A percentile compares a stretch with the other conserved stretches of the same genome.
phyloP scores from a whole-genome alignment of 495 filamentous ascomycete species.

The Rusavskia elegans region DNA sequence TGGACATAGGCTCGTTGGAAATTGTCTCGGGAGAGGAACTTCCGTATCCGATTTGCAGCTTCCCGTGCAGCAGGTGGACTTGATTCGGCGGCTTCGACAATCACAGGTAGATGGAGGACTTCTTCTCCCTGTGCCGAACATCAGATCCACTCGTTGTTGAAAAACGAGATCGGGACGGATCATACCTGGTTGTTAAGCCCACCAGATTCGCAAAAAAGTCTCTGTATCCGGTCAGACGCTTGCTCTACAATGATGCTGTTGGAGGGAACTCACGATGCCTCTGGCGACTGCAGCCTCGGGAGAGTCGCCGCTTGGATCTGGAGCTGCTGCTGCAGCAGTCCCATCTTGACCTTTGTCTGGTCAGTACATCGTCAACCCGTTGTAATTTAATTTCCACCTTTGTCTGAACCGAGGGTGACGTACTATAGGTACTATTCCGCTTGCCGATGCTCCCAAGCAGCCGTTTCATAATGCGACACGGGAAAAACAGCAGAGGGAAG shows the following conservation, averaged over 20 bases:
- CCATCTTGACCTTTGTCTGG: constrained; percentile 1
- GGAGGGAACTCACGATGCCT: constrained; percentile 30
- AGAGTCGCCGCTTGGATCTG: constrained; percentile 20
- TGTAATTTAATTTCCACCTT: background rate
- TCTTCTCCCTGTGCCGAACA: constrained; percentile 51
- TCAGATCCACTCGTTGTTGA: background rate
- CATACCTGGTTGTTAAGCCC: constrained; percentile 46
- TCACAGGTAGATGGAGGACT: constrained; percentile 80
- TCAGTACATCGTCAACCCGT: background rate
- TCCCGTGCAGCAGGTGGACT: constrained; percentile 70
- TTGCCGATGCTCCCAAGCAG: constrained; percentile 11
- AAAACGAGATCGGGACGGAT: background rate
- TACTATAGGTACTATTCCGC: constrained; percentile 4
- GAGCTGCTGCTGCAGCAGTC: background rate
- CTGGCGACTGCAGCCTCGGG: constrained; percentile 29
- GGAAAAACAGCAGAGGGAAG: background rate
- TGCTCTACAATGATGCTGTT: no score
- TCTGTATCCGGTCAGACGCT: constrained; percentile 20
- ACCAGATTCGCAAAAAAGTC: constrained; percentile 66
- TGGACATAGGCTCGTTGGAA: constrained; percentile 49
- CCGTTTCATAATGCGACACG: constrained; percentile 6
- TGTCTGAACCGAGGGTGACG: background rate
- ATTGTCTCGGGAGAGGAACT: constrained; percentile 59
- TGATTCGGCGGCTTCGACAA: constrained; percentile 90
- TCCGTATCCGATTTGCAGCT: constrained; percentile 61